Evolutionary conservation across 768 basidiomycete species (phyloP).

Genomic region (Mycena galericulata): DNA sequence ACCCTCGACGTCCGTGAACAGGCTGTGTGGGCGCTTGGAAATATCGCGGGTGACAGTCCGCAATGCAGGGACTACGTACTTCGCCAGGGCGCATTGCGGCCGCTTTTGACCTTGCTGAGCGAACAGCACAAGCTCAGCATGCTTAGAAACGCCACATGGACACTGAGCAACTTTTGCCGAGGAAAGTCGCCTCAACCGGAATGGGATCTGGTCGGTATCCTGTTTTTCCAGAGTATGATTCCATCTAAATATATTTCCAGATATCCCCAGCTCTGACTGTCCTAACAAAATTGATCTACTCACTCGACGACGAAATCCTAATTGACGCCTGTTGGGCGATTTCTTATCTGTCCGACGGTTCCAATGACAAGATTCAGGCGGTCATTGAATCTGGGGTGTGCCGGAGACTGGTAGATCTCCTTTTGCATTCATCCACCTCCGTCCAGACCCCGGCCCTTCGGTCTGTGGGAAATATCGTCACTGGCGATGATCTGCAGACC

Average conservation of each 20-base stretch:
- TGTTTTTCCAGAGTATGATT: slow-evolving; percentile 19
- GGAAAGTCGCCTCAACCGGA: slow-evolving; percentile 98
- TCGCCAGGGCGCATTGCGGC: slow-evolving; percentile 91
- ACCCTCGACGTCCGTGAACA: slow-evolving; percentile 98
- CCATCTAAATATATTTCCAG: slow-evolving; percentile 54
- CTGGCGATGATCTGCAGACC: slow-evolving; percentile 98
- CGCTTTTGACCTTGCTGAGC: slow-evolving; percentile 88
- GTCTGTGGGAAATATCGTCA: slow-evolving; percentile 99
- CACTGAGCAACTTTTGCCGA: slow-evolving; percentile 98
- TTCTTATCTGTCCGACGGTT: slow-evolving; percentile 98
- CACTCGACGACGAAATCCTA: slow-evolving; percentile 97
- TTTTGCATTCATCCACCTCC: slow-evolving; percentile 94
- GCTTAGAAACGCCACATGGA: slow-evolving; percentile 99
- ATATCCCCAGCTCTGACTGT: slow-evolving; percentile 98
- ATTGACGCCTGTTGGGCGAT: slow-evolving; percentile 99
- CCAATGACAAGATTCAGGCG: slow-evolving; percentile 99
- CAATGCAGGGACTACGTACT: slow-evolving; percentile 97
- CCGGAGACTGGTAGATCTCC: slow-evolving; percentile 94
- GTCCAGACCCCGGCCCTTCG: slow-evolving; percentile 99
- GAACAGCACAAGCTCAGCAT: slow-evolving; percentile 99
- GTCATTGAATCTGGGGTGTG: slow-evolving; percentile 99
- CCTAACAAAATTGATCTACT: slow-evolving; percentile 97
- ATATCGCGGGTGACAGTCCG: slow-evolving; percentile 99
- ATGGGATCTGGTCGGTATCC: slow-evolving; percentile 87
- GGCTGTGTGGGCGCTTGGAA: slow-evolving; percentile 99